Percentiles rank a stretch among this genome's conserved stretches.
phyloP scores from a whole-genome alignment of 208 protist species.

The Vickermania ingenoplastis region DNA sequence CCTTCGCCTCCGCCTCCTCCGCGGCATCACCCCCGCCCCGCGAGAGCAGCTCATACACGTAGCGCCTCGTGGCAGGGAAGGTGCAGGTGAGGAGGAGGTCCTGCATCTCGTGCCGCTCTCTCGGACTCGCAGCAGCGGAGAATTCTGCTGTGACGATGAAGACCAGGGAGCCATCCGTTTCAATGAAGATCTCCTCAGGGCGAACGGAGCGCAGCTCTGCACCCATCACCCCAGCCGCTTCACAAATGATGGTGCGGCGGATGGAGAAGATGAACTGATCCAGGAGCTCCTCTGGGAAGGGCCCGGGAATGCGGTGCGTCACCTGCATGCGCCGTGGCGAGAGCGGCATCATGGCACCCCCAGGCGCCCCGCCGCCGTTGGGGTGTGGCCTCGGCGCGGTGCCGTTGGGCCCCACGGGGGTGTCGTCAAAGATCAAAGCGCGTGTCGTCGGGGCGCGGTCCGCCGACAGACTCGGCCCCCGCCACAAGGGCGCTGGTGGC shows the following conservation, averaged over 20 bases:
- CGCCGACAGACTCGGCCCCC: background rate
- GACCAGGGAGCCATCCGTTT: background rate
- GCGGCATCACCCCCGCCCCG: background rate
- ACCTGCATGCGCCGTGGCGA: slow-evolving; percentile 11
- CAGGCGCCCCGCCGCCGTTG: slow-evolving; percentile 9
- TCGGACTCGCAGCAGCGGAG: background rate
- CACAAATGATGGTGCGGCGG: background rate
- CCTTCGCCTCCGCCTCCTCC: background rate
- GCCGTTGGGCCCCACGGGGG: background rate
- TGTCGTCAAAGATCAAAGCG: background rate
- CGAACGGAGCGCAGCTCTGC: background rate
- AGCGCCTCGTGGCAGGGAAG: background rate
- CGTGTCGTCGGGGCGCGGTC: background rate
- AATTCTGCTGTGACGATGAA: background rate
- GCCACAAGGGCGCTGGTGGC: background rate
- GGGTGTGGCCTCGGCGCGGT: background rate
- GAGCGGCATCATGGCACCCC: slow-evolving; percentile 30
- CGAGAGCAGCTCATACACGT: background rate
- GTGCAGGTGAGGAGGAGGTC: background rate
- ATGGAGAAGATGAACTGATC: background rate
- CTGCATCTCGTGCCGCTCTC: background rate
- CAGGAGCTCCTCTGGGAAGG: background rate
- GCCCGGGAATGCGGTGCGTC: slow-evolving; percentile 6
- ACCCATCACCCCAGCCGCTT: background rate
- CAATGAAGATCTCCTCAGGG: background rate